Base-by-base conservation (phyloP, 176 grass and related monocot genomes). In the Oryza glumipatula region DNA sequence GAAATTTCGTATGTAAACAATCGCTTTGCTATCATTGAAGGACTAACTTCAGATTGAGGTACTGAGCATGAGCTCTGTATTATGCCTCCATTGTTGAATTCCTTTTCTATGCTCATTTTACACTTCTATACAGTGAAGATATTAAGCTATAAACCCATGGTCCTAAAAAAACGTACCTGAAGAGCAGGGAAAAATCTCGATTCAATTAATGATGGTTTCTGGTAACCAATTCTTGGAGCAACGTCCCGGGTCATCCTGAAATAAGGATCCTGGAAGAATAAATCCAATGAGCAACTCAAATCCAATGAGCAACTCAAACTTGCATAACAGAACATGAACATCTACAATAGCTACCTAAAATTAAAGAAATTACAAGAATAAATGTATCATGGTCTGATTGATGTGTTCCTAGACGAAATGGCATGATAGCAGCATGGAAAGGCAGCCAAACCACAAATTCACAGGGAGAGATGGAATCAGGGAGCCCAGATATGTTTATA, bases 201-300 rank as follows among this genome's bases (percentile, higher is more conserved):
- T 87, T 99, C 93, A 80, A 99, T 94, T 66, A 99, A 66, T 46
- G 96, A 70, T 58, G 96, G 96, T 88, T 99, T 99, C 68, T 96
- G 93, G 70, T 94, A 99, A 54, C 88, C 89, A 92, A 99, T 88
- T 88, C 93, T 99, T 63, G 96, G 93, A 84, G 96, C 96, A 92
- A 99, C 96, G 68, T 99, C 96, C 49, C 96, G 93, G 49, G 96
- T 99, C 96, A 99, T 99, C 84, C 93, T 92, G 72, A 99, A 99
- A 84, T 99, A 99, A 73, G 96, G 96, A 91, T 99, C 96, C 96
- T 96, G 77, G 33, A 86, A 77, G 26, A 84, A 14, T 48, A 22
- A 81, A 32, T 81, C 5, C 43, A 68, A 79, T 67, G 33, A 83
- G 28, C 32, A 82, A 41, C 36, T 68, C 4, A 60, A 35, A 35